Conservation (phyloP, 129 eudicot genomes). For the Tanacetum coccineum region DNA sequence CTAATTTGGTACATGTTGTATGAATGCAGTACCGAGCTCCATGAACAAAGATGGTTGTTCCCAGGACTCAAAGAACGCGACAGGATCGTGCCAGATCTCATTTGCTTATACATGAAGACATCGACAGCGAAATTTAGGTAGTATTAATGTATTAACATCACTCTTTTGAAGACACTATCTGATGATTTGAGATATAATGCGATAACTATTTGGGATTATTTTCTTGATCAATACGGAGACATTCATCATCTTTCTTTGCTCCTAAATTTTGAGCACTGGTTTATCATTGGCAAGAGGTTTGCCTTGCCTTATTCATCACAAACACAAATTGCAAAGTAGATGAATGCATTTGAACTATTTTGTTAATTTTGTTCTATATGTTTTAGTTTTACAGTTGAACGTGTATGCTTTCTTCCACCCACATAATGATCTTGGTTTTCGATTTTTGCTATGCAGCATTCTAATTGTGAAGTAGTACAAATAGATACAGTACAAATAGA, state of each 20-base stretch:
- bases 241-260: conserved; percentile 27
- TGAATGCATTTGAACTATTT: conserved; percentile 13
- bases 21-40: conserved; percentile 58
- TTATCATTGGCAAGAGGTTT: conserved; percentile 24
- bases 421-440: background rate
- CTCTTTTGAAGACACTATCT: conserved; percentile 25
- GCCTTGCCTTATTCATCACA: conserved; percentile 27
- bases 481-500: too few relatives aligned
- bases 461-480: too few relatives aligned
- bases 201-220: conserved; percentile 19
- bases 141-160: too few relatives aligned
- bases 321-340: conserved; percentile 8
- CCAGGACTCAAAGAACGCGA: conserved; percentile 75
- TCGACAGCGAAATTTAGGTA: conserved; percentile 43
- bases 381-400: background rate
- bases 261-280: conserved; percentile 35
- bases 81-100: conserved; percentile 66
- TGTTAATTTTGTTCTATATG: background rate
- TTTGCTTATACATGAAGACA: conserved; percentile 55
- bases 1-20: conserved; percentile 14
- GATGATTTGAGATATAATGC: conserved; percentile 23
- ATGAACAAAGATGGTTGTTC: conserved; percentile 76
- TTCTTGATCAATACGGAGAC: conserved; percentile 27
- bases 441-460: too few relatives aligned
- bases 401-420: background rate